Evolutionary conservation across 1,284 basidiomycete species (phyloP).

Genomic region (Boletus mariae): DNA sequence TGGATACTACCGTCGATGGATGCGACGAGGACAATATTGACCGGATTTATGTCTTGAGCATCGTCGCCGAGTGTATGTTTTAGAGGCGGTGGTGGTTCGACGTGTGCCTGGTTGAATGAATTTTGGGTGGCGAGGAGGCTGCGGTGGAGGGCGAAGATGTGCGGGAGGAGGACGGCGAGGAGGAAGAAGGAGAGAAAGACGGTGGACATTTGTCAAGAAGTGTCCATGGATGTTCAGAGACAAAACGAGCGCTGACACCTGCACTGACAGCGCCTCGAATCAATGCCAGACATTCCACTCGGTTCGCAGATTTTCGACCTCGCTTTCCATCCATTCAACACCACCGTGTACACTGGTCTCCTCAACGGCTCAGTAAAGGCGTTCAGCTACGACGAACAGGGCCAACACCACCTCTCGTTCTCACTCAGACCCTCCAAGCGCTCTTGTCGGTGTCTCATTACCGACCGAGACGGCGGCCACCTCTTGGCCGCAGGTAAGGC

Average conservation of each 20-base stretch:
- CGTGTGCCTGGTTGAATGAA: slow-evolving; percentile 8
- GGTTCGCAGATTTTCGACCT: slow-evolving; percentile 87
- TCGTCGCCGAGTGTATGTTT: slow-evolving; percentile 13
- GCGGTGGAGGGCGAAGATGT: slow-evolving; percentile 12
- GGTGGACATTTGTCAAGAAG: slow-evolving; percentile 26
- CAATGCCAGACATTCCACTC: slow-evolving; percentile 70
- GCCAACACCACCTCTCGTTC: slow-evolving; percentile 50
- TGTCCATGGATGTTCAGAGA: slow-evolving; percentile 21
- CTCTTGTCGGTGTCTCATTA: slow-evolving; percentile 71
- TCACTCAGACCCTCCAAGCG: slow-evolving; percentile 64
- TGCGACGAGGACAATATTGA: slow-evolving; percentile 79
- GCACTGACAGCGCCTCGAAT: not conserved
- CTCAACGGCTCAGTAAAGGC: slow-evolving; percentile 83
- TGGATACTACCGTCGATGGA: slow-evolving; percentile 90
- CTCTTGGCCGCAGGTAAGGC: slow-evolving; percentile 85
- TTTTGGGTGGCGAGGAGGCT: slow-evolving; percentile 12
- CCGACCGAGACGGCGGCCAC: slow-evolving; percentile 59
- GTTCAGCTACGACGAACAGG: slow-evolving; percentile 70
- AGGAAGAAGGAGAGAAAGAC: slow-evolving; percentile 4
- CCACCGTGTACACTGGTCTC: slow-evolving; percentile 74
- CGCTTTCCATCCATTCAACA: slow-evolving; percentile 73
- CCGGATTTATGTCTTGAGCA: slow-evolving; percentile 50
- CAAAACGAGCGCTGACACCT: not conserved
- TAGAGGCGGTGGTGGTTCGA: not conserved
- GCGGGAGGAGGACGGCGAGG: slow-evolving; percentile 11